Base-by-base conservation (phyloP, 371 early-diverging fungal genomes). In the Rozella allomycis region DNA sequence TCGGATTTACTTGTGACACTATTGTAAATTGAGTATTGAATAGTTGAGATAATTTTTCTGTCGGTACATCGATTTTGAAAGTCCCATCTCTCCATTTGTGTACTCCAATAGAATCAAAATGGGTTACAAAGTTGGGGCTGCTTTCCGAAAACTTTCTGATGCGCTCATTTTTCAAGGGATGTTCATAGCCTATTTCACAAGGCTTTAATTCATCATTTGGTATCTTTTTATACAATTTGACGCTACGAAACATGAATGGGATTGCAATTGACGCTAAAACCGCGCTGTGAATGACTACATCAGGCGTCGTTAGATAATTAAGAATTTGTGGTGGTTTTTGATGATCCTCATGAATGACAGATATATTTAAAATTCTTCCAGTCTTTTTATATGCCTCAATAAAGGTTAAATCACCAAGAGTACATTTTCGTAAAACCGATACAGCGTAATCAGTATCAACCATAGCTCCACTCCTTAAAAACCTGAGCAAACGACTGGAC, bases 1-100 rank as follows among this genome's bases (percentile, higher is more conserved):
- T 87, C 6, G 90, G 90, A 44, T 88, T 87, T 25, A 82, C 83
- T 42, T 68, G 86, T 65, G 67, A 64, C 10, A 87, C 88, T 23
- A 87, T 67, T 3, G 78, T 78, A 49, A 74, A 80, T 31, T 74
- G 79, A 38, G 87, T 80, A 41, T 79, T 74, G 38, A 81, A 80
- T 35, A 67, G 60, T 23, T 73, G 70, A 21, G 74, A 60, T 37
- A 85, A 45, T 7, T 71, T 62, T 27, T 35, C 23, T 33, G 47
- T 43, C 4, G 79, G 79, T 11, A 90, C 77, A 45, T 90, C 93
- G 13, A 70, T 72, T 16, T 72, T 62, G 26, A 91, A 54, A 26
- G 72, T 71, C 1, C 93, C 93, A 50, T 86, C 87, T 30, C 80
- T 70, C 70, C 78, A 88, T 18, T 12, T 29, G 7, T 12, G 7